These are phyloP conservation scores for Coprinopsis sp. DNA, from an alignment of 768 basidiomycete species.

Conservation along the genomic window DNA sequence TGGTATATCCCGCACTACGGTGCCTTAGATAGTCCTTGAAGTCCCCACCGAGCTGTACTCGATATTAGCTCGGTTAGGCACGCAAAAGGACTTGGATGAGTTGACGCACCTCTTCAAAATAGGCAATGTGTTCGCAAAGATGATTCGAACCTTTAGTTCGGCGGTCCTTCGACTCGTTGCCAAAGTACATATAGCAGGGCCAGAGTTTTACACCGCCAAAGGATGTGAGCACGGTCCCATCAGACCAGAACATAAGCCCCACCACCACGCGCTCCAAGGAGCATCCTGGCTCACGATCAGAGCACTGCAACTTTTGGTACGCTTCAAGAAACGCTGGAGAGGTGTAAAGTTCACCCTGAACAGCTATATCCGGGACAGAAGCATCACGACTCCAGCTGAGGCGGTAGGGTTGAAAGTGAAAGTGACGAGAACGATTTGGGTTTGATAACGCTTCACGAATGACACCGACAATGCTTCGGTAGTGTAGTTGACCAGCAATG, in stretches of 20 bases:
- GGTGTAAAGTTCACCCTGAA: conserved; percentile 6
- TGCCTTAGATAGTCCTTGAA: conserved; percentile 1
- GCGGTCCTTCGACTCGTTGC: conserved; percentile 30
- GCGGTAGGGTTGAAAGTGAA: neutral
- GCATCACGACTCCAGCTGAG: neutral
- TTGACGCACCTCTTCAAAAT: conserved; percentile 19
- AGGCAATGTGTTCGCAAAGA: conserved; percentile 28
- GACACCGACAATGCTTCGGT: neutral
- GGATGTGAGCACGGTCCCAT: conserved; percentile 20
- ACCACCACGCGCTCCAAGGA: conserved; percentile 12
- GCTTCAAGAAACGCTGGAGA: conserved; percentile 7
- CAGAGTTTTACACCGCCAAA: conserved; percentile 25
- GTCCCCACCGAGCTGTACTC: neutral
- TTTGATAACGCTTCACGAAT: neutral
- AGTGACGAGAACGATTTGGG: neutral
- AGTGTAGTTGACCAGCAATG: neutral
- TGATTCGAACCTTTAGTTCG: conserved; percentile 17
- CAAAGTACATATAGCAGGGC: conserved; percentile 32
- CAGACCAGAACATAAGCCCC: conserved; percentile 24
- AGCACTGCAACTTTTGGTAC: conserved; percentile 2
- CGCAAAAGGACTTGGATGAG: neutral
- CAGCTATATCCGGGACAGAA: no score
- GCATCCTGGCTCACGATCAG: neutral
- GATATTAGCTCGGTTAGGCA: no score
- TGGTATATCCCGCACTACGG: neutral